phyloP scores from a whole-genome alignment of 2,329 filamentous ascomycete genomes.

The Septoria linicola region DNA sequence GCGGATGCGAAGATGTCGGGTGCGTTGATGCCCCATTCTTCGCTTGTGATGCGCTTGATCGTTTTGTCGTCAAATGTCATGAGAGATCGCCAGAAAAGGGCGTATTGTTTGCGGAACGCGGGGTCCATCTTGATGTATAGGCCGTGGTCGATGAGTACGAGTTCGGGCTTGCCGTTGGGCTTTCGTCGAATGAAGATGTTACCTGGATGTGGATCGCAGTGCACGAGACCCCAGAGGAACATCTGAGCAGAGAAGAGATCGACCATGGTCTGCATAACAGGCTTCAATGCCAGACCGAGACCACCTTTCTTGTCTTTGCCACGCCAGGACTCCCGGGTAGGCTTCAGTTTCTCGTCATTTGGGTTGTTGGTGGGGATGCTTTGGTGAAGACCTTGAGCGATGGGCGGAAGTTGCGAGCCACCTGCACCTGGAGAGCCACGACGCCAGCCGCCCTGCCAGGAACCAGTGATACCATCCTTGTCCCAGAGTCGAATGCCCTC shows the following conservation, averaged over 20 bases:
- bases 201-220: slow-evolving; percentile 95
- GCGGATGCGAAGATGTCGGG: slow-evolving; percentile 89
- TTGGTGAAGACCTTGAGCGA: slow-evolving; percentile 36
- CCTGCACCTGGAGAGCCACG: slow-evolving; percentile 75
- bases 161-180: slow-evolving; percentile 76
- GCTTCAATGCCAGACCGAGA: slow-evolving; percentile 75
- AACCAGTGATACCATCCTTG: slow-evolving; percentile 72
- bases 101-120: slow-evolving; percentile 81
- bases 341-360: slow-evolving; percentile 66
- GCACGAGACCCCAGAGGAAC: slow-evolving; percentile 93
- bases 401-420: slow-evolving; percentile 60
- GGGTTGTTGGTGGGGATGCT: slow-evolving; percentile 48
- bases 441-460: slow-evolving; percentile 76
- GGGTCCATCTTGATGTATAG: slow-evolving; percentile 90
- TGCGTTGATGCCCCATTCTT: slow-evolving; percentile 83
- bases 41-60: slow-evolving; percentile 66
- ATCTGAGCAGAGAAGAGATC: slow-evolving; percentile 97
- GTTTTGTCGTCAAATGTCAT: slow-evolving; percentile 90
- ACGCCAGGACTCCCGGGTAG: slow-evolving; percentile 74
- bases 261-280: slow-evolving; percentile 95
- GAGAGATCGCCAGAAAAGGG: slow-evolving; percentile 87
- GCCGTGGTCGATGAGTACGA: slow-evolving; percentile 95
- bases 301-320: slow-evolving; percentile 72
- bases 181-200: slow-evolving; percentile 94
- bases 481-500: slow-evolving; percentile 93